Percentiles rank a stretch among this genome's conserved stretches.
These are phyloP conservation scores for Cordyceps cateniannulata DNA, from an alignment of 2,329 filamentous ascomycete genomes.

Conservation along the genomic window DNA sequence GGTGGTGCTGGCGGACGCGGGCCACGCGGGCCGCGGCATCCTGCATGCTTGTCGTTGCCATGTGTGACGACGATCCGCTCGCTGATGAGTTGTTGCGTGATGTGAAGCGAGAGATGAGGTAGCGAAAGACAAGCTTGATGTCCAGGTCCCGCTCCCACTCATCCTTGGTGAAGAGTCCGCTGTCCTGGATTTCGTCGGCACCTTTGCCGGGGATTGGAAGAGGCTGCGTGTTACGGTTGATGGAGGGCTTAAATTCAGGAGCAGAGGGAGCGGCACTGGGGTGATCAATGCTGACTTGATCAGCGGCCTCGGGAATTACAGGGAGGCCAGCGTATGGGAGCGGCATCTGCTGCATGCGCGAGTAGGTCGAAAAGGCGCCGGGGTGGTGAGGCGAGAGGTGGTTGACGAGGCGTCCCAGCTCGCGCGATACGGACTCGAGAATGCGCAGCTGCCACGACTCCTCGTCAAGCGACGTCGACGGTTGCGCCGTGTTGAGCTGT, in stretches of 20 bases:
- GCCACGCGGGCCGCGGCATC: slow-evolving; percentile 72
- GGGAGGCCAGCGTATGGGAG: slow-evolving; percentile 76
- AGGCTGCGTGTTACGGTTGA: slow-evolving; percentile 30
- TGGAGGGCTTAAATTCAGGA: slow-evolving; percentile 43
- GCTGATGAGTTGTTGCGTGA: slow-evolving; percentile 36
- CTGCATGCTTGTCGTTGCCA: slow-evolving; percentile 46
- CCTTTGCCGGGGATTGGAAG: slow-evolving; percentile 28
- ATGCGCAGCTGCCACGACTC: slow-evolving; percentile 68
- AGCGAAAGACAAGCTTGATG: slow-evolving; percentile 85
- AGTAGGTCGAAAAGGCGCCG: slow-evolving; percentile 80
- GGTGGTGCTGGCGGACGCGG: slow-evolving; percentile 82
- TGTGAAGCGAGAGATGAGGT: slow-evolving; percentile 70
- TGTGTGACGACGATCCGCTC: slow-evolving; percentile 22
- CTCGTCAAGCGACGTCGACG: slow-evolving; percentile 25
- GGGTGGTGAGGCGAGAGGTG: slow-evolving; percentile 75
- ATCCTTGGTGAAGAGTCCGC: slow-evolving; percentile 53
- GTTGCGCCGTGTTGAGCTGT: slow-evolving; percentile 24
- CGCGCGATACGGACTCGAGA: slow-evolving; percentile 76
- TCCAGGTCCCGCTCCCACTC: slow-evolving; percentile 95
- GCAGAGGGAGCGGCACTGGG: slow-evolving; percentile 17
- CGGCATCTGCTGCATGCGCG: slow-evolving; percentile 54
- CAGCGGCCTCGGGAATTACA: slow-evolving; percentile 48
- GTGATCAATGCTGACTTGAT: slow-evolving; percentile 20
- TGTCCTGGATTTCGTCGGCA: slow-evolving; percentile 19
- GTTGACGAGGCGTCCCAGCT: slow-evolving; percentile 77